These are phyloP conservation scores for Brasilioporus rufonigricans DNA, from an alignment of 768 basidiomycete species.

Conservation along the genomic window DNA sequence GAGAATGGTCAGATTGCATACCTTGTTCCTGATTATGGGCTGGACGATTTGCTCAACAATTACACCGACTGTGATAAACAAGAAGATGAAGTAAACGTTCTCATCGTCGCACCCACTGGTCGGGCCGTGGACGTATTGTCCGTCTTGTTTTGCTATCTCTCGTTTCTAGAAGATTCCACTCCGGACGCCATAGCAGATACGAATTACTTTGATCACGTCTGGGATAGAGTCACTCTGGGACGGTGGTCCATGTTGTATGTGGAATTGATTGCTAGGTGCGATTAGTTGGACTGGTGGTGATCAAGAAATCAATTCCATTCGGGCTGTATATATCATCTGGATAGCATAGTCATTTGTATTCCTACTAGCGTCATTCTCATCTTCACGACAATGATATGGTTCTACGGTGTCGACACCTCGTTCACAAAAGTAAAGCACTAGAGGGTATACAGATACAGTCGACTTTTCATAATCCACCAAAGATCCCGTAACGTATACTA, in stretches of 20 bases:
- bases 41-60: background rate
- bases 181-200: background rate
- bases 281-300: background rate
- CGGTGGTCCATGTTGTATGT: background rate
- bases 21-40: constrained; percentile 2
- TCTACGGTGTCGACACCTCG: background rate
- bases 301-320: too few relatives aligned
- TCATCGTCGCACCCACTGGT: constrained; percentile 12
- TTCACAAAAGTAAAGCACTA: background rate
- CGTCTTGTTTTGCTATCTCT: constrained; percentile 14
- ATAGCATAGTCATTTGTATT: background rate
- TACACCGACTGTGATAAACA: background rate
- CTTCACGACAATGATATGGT: background rate
- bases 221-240: background rate
- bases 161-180: constrained; percentile 3
- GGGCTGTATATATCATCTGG: too few relatives aligned
- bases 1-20: background rate
- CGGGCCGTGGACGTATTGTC: constrained; percentile 11
- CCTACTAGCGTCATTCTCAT: background rate
- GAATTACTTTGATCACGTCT: constrained; percentile 1
- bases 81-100: background rate
- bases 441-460: background rate
- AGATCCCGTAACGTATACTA: too few relatives aligned
- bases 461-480: too few relatives aligned
- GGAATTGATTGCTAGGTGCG: background rate